These are phyloP conservation scores for Olyra latifolia DNA, from an alignment of 176 grass and related monocot genomes.

Conservation along the genomic window DNA sequence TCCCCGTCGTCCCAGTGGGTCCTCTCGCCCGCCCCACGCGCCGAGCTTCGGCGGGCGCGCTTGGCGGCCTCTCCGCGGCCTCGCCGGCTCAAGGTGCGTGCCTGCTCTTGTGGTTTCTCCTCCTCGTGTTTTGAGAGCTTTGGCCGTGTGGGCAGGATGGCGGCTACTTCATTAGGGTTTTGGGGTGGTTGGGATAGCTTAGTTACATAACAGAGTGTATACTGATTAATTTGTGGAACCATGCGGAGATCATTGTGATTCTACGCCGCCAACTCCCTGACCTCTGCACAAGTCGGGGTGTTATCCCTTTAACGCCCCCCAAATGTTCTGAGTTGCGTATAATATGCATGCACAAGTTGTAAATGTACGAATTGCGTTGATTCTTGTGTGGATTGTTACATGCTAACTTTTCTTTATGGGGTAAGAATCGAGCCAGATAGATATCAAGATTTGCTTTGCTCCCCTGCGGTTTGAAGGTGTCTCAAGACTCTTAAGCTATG, in stretches of 20 bases:
- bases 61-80: neutral
- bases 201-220: neutral
- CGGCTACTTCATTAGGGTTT: neutral
- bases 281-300: too few species aligned
- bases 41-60: constrained; percentile 19
- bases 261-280: neutral
- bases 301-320: too few species aligned
- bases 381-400: neutral
- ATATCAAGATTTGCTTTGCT: neutral
- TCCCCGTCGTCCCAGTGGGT: constrained; percentile 15
- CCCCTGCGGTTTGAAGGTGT: too few species aligned
- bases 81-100: constrained; percentile 51
- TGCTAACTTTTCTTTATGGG: neutral
- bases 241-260: neutral
- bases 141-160: neutral
- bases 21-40: constrained; percentile 16
- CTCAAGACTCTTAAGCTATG: neutral
- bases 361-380: neutral
- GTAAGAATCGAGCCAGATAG: neutral
- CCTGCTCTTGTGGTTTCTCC: neutral
- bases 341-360: neutral
- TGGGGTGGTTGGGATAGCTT: neutral
- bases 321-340: too few species aligned
- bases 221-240: neutral
- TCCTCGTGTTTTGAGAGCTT: too few species aligned